Percentiles rank a stretch among this genome's conserved stretches.
Evolutionary conservation across 2,329 filamentous ascomycete species (phyloP).

Genomic region (Cladosporium sp.): DNA sequence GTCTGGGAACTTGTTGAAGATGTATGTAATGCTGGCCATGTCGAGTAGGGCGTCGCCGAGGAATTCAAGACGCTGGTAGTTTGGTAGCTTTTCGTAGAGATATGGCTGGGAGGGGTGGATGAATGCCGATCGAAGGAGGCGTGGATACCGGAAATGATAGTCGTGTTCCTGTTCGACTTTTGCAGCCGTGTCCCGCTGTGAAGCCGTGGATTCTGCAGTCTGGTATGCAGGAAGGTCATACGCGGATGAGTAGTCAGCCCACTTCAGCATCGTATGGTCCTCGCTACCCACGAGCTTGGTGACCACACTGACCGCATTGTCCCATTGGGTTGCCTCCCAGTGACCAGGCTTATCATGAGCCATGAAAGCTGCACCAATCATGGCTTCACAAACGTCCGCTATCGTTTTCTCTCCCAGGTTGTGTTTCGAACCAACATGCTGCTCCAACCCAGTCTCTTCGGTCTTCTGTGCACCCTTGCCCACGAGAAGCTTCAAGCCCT

Average conservation of each 20-base stretch:
- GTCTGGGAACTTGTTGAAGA: conserved; percentile 70
- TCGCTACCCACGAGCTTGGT: conserved; percentile 64
- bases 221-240: conserved; percentile 73
- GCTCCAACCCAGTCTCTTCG: conserved; percentile 30
- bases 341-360: conserved; percentile 43
- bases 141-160: conserved; percentile 69
- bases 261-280: conserved; percentile 65
- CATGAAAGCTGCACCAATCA: conserved; percentile 80
- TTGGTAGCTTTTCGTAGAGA: conserved; percentile 71
- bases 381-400: conserved; percentile 88
- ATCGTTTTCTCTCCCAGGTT: conserved; percentile 68
- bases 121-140: conserved; percentile 77
- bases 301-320: conserved; percentile 60
- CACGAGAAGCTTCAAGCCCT: conserved; percentile 65
- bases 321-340: conserved; percentile 47
- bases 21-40: conserved; percentile 74
- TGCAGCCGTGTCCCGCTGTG: conserved; percentile 63
- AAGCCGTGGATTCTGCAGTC: conserved; percentile 53
- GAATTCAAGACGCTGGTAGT: conserved; percentile 89
- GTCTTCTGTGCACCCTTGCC: conserved; percentile 49
- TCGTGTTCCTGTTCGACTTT: conserved; percentile 57
- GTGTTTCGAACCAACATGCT: conserved; percentile 50
- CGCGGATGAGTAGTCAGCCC: conserved; percentile 65
- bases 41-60: conserved; percentile 85
- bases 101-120: conserved; percentile 78